phyloP scores from a whole-genome alignment of 129 eudicot genomes.

The Artemisia argyi region DNA sequence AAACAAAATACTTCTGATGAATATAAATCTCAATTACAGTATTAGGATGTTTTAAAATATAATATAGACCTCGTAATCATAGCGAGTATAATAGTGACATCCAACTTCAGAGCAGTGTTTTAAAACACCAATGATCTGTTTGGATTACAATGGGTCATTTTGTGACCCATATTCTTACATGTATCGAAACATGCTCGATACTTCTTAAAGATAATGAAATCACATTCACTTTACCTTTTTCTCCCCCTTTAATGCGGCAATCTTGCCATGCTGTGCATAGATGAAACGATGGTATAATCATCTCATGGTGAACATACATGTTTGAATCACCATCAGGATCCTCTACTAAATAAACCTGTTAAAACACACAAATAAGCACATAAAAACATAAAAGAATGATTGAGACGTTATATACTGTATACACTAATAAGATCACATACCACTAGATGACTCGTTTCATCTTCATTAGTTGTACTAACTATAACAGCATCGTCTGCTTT shows the following conservation, averaged over 20 bases:
- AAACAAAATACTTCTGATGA: too few relatives aligned
- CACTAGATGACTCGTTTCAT: slow-evolving; percentile 81
- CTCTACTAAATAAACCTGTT: slow-evolving; percentile 78
- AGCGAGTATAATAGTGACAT: too few relatives aligned
- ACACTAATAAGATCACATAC: slow-evolving; percentile 38
- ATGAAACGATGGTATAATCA: slow-evolving; percentile 66
- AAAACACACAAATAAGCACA: slow-evolving; percentile 7
- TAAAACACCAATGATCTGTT: slow-evolving; percentile 3
- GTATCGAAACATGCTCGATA: background rate
- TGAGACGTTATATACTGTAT: background rate
- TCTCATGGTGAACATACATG: slow-evolving; percentile 78
- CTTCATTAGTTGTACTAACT: slow-evolving; percentile 78
- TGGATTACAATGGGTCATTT: background rate
- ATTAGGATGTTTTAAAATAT: too few relatives aligned
- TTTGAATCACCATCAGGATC: slow-evolving; percentile 58
- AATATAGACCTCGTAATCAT: too few relatives aligned
- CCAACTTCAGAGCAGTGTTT: too few relatives aligned
- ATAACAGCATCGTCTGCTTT: too few relatives aligned
- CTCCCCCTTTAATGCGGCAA: slow-evolving; percentile 73
- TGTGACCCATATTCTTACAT: background rate
- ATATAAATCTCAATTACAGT: too few relatives aligned
- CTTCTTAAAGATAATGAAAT: too few relatives aligned
- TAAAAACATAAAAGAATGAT: background rate
- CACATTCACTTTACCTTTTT: slow-evolving; percentile 40
- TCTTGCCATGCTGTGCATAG: slow-evolving; percentile 72